These are phyloP conservation scores for Sporothrix mexicana DNA, from an alignment of 2,329 filamentous ascomycete genomes.

Conservation along the genomic window DNA sequence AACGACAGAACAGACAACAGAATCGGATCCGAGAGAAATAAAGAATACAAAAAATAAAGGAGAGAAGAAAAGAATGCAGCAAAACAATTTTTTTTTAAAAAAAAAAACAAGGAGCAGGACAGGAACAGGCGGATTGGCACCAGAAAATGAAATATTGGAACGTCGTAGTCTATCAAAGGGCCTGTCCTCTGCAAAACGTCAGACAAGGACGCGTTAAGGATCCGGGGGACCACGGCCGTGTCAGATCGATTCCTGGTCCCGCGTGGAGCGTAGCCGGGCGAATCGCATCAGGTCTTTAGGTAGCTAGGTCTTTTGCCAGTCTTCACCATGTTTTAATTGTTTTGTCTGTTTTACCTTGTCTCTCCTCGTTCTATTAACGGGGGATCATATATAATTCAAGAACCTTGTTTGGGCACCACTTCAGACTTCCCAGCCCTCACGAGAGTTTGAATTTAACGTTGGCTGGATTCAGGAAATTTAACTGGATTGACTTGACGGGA, in stretches of 20 bases:
- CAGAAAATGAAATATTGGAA: background rate
- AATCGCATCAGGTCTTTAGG: background rate
- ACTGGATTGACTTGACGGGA: background rate
- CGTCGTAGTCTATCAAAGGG: no score
- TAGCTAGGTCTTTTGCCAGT: background rate
- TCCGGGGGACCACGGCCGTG: constrained; percentile 30
- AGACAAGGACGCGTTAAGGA: constrained; percentile 24
- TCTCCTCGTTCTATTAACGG: background rate
- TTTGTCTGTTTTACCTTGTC: background rate
- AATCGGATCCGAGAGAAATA: background rate
- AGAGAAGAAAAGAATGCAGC: background rate
- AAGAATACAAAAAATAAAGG: background rate
- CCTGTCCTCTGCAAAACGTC: background rate
- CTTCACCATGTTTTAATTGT: background rate
- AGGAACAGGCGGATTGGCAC: background rate
- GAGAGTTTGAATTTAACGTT: no score
- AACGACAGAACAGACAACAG: background rate
- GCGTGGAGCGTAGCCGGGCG: constrained; percentile 12
- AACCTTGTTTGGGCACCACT: background rate
- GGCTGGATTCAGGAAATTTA: no score
- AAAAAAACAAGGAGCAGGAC: background rate
- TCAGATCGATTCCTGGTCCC: constrained; percentile 29
- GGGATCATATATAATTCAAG: background rate
- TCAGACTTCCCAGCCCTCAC: background rate
- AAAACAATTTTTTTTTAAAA: no score